Evolutionary conservation across 257 asterid species (phyloP).

Genomic region (Solanum appendiculatum): DNA sequence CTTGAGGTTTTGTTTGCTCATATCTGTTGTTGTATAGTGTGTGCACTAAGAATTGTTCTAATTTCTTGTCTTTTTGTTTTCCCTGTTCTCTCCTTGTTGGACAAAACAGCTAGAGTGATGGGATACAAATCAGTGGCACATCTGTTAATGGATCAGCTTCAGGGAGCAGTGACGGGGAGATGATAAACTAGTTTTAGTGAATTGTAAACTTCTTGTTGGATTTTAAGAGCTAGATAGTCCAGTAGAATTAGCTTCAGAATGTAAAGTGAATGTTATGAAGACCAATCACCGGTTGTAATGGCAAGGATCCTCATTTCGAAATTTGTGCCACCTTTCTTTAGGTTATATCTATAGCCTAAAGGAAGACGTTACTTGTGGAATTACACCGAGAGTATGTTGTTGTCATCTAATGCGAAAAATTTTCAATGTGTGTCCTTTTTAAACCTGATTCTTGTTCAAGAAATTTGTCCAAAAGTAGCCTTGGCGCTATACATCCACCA

Average conservation of each 20-base stretch:
- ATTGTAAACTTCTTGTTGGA: not conserved
- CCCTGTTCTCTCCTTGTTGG: not conserved
- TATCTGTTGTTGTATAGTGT: not conserved
- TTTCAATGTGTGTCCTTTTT: not conserved
- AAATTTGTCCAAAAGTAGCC: not conserved
- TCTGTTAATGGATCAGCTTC: conserved; percentile 57
- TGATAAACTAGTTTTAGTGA: not conserved
- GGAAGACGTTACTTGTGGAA: not conserved
- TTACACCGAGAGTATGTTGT: not conserved
- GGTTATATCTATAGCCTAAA: not conserved
- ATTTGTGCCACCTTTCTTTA: not conserved
- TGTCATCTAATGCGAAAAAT: not conserved
- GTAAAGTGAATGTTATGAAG: not conserved
- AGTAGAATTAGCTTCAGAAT: not conserved
- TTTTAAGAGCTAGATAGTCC: not conserved
- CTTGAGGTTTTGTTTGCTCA: not conserved
- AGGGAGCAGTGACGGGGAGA: conserved; percentile 19
- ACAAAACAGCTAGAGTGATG: conserved; percentile 47
- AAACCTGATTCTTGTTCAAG: not conserved
- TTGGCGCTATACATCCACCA: not conserved
- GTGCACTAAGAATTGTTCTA: not conserved
- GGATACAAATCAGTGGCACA: conserved; percentile 92
- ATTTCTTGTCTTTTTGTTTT: not conserved
- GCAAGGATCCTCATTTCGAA: not conserved
- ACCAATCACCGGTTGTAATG: not conserved